Evolutionary conservation across 352 stramenopile species (phyloP).

Genomic region (Pythium biforme): DNA sequence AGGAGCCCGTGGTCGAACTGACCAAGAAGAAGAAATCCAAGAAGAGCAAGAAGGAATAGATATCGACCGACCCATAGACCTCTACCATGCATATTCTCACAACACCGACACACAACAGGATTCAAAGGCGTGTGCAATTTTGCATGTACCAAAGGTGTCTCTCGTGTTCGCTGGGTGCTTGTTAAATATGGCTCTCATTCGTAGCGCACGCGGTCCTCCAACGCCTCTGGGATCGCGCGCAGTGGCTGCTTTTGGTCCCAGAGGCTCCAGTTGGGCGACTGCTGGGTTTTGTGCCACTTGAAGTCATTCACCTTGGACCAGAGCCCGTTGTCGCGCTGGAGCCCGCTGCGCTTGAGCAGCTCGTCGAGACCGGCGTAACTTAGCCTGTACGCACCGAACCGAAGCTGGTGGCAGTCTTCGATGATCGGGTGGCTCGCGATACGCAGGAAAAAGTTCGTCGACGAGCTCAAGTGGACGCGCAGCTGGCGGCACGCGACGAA

Average conservation of each 20-base stretch:
- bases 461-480: conserved; percentile 72
- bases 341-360: conserved; percentile 56
- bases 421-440: conserved; percentile 89
- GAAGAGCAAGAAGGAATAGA: conserved; percentile 49
- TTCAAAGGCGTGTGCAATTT: neutral
- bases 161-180: conserved; percentile 9
- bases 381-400: conserved; percentile 78
- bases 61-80: conserved; percentile 14
- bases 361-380: conserved; percentile 55
- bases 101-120: neutral
- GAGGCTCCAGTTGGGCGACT: conserved; percentile 85
- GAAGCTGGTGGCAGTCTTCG: conserved; percentile 83
- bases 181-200: conserved; percentile 25
- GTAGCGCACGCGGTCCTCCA: conserved; percentile 41
- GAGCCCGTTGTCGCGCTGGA: conserved; percentile 56
- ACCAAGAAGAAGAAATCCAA: conserved; percentile 37
- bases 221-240: conserved; percentile 32
- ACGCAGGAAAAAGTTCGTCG: conserved; percentile 76
- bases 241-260: conserved; percentile 49
- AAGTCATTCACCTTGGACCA: conserved; percentile 92
- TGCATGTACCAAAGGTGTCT: neutral
- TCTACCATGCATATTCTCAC: neutral
- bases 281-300: conserved; percentile 87
- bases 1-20: conserved; percentile 27
- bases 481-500: conserved; percentile 84